These are phyloP conservation scores for Penicillium bialowiezense DNA, from an alignment of 495 filamentous ascomycete genomes.

Conservation along the genomic window DNA sequence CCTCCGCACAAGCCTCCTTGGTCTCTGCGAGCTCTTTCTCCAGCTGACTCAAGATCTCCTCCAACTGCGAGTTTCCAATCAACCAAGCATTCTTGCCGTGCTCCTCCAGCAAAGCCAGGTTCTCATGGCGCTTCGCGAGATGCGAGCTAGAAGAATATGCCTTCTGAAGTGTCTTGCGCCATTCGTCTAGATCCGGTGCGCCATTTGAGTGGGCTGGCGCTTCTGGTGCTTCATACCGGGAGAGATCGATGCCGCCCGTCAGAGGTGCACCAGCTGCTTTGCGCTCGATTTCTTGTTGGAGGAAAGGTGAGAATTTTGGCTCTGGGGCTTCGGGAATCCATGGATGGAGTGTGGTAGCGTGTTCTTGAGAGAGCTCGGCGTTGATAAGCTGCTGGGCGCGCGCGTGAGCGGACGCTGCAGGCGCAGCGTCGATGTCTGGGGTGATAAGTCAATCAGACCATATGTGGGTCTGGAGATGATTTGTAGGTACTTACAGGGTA, in stretches of 20 bases:
- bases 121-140: slow-evolving; percentile 60
- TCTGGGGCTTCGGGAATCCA: slow-evolving; percentile 36
- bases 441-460: slow-evolving; percentile 13
- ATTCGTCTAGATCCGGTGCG: slow-evolving; percentile 33
- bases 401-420: slow-evolving; percentile 55
- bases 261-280: slow-evolving; percentile 53
- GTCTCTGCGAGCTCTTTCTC: slow-evolving; percentile 73
- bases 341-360: slow-evolving; percentile 34
- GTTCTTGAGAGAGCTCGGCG: slow-evolving; percentile 55
- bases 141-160: slow-evolving; percentile 67
- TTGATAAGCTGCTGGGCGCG: slow-evolving; percentile 63
- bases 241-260: slow-evolving; percentile 61
- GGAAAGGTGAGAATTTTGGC: slow-evolving; percentile 55
- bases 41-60: slow-evolving; percentile 65
- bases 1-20: slow-evolving; percentile 62
- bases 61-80: slow-evolving; percentile 74
- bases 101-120: slow-evolving; percentile 71
- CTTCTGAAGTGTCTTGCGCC: slow-evolving; percentile 35
- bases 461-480: not conserved
- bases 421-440: slow-evolving; percentile 68
- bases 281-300: slow-evolving; percentile 61
- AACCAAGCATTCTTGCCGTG: slow-evolving; percentile 91
- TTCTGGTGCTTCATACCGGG: slow-evolving; percentile 74
- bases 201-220: slow-evolving; percentile 33
- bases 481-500: slow-evolving; percentile 61